phyloP scores from a whole-genome alignment of 2,329 filamentous ascomycete species.

The Alternaria tenuissima region DNA sequence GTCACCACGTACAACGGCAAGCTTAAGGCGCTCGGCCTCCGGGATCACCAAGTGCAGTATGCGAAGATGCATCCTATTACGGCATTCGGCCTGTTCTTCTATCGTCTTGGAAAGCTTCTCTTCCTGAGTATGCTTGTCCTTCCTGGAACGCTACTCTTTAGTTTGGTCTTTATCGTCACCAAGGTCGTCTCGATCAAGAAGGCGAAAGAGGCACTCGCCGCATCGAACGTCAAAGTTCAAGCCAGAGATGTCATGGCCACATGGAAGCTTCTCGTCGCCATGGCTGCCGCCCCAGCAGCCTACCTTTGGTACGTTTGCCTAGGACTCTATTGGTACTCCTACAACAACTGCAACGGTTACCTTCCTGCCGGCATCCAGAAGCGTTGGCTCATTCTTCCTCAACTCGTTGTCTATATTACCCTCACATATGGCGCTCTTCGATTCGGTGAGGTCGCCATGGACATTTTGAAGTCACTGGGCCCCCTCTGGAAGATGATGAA shows the following conservation, averaged over 20 bases:
- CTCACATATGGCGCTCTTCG: slow-evolving; percentile 93
- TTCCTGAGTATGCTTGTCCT: slow-evolving; percentile 82
- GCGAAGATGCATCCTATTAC: slow-evolving; percentile 80
- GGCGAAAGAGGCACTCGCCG: slow-evolving; percentile 50
- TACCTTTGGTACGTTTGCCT: slow-evolving; percentile 46
- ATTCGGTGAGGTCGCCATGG: slow-evolving; percentile 98
- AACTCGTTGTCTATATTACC: slow-evolving; percentile 81
- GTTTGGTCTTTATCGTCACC: slow-evolving; percentile 53
- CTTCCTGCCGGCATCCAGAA: slow-evolving; percentile 82
- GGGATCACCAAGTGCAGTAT: slow-evolving; percentile 94
- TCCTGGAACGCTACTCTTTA: slow-evolving; percentile 86
- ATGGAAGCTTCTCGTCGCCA: slow-evolving; percentile 53
- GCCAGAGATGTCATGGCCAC: slow-evolving; percentile 53
- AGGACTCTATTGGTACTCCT: slow-evolving; percentile 44
- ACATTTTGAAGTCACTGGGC: slow-evolving; percentile 92
- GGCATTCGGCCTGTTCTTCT: slow-evolving; percentile 79
- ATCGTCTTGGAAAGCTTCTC: slow-evolving; percentile 78
- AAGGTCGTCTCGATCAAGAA: slow-evolving; percentile 52
- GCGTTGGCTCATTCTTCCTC: slow-evolving; percentile 66
- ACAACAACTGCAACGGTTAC: slow-evolving; percentile 81
- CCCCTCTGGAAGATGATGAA: slow-evolving; percentile 86
- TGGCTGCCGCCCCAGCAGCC: slow-evolving; percentile 47
- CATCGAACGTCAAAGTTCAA: slow-evolving; percentile 52
- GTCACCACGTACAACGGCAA: slow-evolving; percentile 88
- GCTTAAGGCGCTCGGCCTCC: slow-evolving; percentile 83